Percentiles rank a stretch among this genome's conserved stretches.
phyloP scores from a whole-genome alignment of 352 stramenopile species.

The Pilasporangium apinafurcum region DNA sequence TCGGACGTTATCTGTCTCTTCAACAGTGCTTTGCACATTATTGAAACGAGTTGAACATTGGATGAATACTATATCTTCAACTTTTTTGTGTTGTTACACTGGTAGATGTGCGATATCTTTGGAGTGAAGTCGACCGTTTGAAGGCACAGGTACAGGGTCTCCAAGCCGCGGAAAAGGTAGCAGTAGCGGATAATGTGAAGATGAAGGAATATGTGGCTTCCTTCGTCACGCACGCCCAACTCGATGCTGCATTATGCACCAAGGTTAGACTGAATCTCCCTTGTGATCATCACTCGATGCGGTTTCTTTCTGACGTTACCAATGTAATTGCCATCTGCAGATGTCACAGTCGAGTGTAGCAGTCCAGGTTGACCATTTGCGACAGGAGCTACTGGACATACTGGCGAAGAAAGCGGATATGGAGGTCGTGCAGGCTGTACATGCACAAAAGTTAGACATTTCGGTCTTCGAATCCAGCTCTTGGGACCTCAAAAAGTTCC shows the following conservation, averaged over 20 bases:
- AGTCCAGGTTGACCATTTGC: constrained; percentile 22
- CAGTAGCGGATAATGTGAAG: constrained; percentile 20
- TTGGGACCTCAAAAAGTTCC: constrained; percentile 51
- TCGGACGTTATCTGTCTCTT: neutral
- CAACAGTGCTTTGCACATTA: neutral
- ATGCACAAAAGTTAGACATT: constrained; percentile 55
- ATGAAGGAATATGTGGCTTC: constrained; percentile 29
- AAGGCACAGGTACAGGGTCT: constrained; percentile 44
- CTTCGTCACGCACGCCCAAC: constrained; percentile 50
- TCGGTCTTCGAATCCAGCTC: constrained; percentile 47
- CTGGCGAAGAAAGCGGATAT: constrained; percentile 42
- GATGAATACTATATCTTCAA: too few species aligned
- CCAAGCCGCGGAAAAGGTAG: constrained; percentile 13
- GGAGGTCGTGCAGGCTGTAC: constrained; percentile 15
- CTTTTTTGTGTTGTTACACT: neutral
- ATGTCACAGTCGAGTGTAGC: constrained; percentile 34
- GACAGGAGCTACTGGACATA: constrained; percentile 15
- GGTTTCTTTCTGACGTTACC: constrained; percentile 1
- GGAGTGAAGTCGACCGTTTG: constrained; percentile 50
- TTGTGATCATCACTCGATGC: too few species aligned
- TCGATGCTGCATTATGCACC: constrained; percentile 54
- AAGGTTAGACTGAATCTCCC: too few species aligned
- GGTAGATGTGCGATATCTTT: constrained; percentile 40
- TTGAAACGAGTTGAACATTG: too few species aligned
- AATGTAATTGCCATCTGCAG: neutral